Conservation (phyloP, 805 yeast species). For the Lipomyces sp. region DNA sequence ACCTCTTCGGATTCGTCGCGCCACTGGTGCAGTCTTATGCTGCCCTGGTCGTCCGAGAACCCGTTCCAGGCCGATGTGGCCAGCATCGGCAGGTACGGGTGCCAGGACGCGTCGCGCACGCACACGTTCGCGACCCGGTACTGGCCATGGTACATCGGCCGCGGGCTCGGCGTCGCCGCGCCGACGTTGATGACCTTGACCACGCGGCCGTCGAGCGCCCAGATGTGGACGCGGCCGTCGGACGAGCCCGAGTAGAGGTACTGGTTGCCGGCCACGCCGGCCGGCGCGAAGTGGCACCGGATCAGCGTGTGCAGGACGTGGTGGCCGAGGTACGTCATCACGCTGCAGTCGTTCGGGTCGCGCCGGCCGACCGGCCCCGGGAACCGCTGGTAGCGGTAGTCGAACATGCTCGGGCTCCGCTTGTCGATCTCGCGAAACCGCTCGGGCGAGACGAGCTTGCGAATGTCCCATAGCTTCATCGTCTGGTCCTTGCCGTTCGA, state of each 20-base stretch:
- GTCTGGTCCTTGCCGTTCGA: constrained; percentile 37
- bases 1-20: constrained; percentile 17
- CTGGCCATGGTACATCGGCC: not conserved
- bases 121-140: constrained; percentile 13
- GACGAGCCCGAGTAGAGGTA: constrained; percentile 36
- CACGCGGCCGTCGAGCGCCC: constrained; percentile 35
- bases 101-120: constrained; percentile 35
- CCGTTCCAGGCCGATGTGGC: constrained; percentile 27
- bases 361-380: constrained; percentile 27
- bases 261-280: constrained; percentile 32
- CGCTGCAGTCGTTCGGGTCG: constrained; percentile 33
- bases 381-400: constrained; percentile 31
- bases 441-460: constrained; percentile 27
- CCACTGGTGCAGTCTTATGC: constrained; percentile 25
- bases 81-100: constrained; percentile 32
- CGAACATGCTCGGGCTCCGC: constrained; percentile 25
- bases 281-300: constrained; percentile 36
- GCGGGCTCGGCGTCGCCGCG: not conserved
- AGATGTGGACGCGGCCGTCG: constrained; percentile 33
- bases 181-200: constrained; percentile 22
- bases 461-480: constrained; percentile 37
- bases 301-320: constrained; percentile 34
- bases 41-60: constrained; percentile 22
- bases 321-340: constrained; percentile 36
- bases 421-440: constrained; percentile 5